Conservation (phyloP, 2,329 filamentous ascomycete species). For the Pseudofabraea citricarpa region DNA sequence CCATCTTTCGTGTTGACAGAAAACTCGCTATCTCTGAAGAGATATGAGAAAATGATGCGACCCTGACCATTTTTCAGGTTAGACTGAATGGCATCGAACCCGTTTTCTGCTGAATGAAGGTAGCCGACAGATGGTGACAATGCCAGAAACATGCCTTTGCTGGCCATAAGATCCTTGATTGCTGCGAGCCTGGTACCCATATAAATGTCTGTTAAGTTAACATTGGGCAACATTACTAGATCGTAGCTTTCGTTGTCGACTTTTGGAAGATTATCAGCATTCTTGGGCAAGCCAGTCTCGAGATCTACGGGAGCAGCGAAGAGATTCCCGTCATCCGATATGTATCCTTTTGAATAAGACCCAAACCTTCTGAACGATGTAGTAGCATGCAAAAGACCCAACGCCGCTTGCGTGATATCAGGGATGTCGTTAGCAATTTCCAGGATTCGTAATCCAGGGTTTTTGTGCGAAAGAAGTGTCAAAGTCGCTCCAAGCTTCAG, state of each 20-base stretch:
- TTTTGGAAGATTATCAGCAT: constrained; percentile 16
- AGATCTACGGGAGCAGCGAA: neutral
- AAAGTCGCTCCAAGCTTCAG: neutral
- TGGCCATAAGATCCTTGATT: neutral
- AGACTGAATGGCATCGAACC: neutral
- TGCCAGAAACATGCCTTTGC: neutral
- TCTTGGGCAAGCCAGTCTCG: constrained; percentile 23
- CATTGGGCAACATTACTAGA: constrained; percentile 1
- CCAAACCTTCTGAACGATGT: neutral
- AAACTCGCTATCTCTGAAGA: no score
- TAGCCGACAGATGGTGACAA: neutral
- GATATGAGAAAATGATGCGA: neutral
- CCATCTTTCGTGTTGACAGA: neutral
- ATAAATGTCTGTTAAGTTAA: neutral
- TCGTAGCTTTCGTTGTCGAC: constrained; percentile 6
- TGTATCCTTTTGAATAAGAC: neutral
- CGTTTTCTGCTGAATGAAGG: neutral
- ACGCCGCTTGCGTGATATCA: neutral
- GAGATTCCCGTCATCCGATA: neutral
- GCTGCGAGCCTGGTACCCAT: neutral
- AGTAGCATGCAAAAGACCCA: neutral
- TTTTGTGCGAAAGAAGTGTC: neutral
- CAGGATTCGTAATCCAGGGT: neutral
- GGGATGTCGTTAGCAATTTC: neutral
- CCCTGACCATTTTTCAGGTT: neutral